Conservation (phyloP, 176 grass and related monocot genomes). For the Luzula sylvatica region DNA sequence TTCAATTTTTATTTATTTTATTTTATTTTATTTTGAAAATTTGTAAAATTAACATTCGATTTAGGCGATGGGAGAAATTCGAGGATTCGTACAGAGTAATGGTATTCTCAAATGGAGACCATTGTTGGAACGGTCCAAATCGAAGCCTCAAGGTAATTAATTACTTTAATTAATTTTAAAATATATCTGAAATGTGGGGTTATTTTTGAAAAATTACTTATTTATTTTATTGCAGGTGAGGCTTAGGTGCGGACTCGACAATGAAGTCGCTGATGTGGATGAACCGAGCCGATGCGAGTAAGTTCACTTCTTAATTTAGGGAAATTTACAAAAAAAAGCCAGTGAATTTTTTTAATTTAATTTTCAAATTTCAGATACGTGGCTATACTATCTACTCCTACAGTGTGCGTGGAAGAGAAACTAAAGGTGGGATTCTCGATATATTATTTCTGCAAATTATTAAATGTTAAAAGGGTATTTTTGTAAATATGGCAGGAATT, state of each 20-base stretch:
- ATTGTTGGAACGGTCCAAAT: constrained; percentile 92
- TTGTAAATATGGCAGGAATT: constrained; percentile 52
- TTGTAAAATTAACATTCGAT: constrained; percentile 17
- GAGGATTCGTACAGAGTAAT: constrained; percentile 79
- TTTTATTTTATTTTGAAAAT: constrained; percentile 13
- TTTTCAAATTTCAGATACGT: constrained; percentile 48
- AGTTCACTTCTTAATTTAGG: constrained; percentile 9
- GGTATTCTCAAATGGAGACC: constrained; percentile 78
- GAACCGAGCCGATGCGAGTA: constrained; percentile 99
- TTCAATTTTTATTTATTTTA: constrained; percentile 5
- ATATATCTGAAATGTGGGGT: not conserved
- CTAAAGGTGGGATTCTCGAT: constrained; percentile 45
- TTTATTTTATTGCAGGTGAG: constrained; percentile 42
- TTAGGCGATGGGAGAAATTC: constrained; percentile 92
- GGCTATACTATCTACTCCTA: constrained; percentile 68
- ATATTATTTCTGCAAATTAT: not conserved
- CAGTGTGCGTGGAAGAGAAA: constrained; percentile 59
- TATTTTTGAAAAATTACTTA: not conserved
- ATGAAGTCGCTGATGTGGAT: constrained; percentile 69
- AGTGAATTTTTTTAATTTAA: not conserved
- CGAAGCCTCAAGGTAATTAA: constrained; percentile 69
- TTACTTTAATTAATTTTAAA: not conserved
- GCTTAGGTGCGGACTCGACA: constrained; percentile 76
- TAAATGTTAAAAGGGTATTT: constrained; percentile 24
- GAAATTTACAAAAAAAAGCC: not conserved